Evolutionary conservation across 345 rosid genomes (phyloP), one percentile per base, ranked within the genome.

Genomic region (Euphorbia lathyris): DNA sequence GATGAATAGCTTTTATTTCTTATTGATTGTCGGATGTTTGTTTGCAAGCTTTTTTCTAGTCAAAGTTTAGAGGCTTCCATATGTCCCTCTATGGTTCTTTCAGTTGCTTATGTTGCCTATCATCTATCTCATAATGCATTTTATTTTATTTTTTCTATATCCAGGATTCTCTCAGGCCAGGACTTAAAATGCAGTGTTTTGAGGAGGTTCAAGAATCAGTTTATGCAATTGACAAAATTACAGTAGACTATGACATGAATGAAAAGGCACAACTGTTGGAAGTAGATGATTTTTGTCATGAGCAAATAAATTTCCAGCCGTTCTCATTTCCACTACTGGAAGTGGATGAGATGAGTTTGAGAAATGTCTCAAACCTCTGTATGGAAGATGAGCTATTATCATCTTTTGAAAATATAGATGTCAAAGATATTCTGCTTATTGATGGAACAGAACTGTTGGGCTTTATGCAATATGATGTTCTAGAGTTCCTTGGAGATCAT

Each of bases 281-380:
- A 69, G 85, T 83, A 72, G 88, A 85, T 62, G 72, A 79, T 72
- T 72, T 69, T 47, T 73, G 60, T 67, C 81, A 75, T 36, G 85
- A 75, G 67, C 78, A 43, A 43, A 59, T 60, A 42, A 80, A 75
- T 64, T 78, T 70, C 75, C 77, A 73, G 59, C 72, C 65, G 73
- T 50, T 40, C 42, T 69, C 65, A 17, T 87, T 88, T 77, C 93
- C 92, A 29, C 74, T 85, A 70, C 72, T 90, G 38, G 99, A 95
- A 83, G 88, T 85, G 74, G 86, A 88, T 70, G 93, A 92, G 68
- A 66, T 65, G 73, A 69, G 79, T 79, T 84, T 82, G 71, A 77
- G 78, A 63, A 78, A 14, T 43, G 68, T 82, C 72, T 65, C 80
- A 19, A 70, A 84, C 78, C 68, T 59, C 9, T 69, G 83, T 47